Evolutionary conservation across 2,329 filamentous ascomycete species (phyloP).

Genomic region (Diplodia intermedia): DNA sequence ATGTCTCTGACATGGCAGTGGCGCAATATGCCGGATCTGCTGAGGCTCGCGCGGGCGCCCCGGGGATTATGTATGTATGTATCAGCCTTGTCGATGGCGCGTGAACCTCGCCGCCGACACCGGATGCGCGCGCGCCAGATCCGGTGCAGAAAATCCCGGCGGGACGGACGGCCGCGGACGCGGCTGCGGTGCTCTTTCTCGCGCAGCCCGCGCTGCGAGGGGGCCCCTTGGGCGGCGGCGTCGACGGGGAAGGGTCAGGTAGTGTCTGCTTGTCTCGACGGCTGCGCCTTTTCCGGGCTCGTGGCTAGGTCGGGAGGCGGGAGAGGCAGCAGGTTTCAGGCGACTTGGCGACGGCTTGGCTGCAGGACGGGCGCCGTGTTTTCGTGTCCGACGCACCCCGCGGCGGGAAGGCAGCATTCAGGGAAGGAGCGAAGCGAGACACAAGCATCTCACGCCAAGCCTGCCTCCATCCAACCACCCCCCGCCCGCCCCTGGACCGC

Average conservation of each 20-base stretch:
- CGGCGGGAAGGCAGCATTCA: neutral
- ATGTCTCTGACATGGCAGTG: neutral
- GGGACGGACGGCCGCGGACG: neutral
- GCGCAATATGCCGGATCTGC: neutral
- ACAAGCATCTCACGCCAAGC: constrained; percentile 24
- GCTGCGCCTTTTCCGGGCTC: neutral
- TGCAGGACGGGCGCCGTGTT: neutral
- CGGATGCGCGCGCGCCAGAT: neutral
- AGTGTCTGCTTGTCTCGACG: neutral
- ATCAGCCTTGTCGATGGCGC: constrained; percentile 1
- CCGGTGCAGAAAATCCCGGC: constrained; percentile 11
- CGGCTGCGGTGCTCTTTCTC: neutral
- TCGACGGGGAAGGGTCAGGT: neutral
- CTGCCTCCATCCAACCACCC: neutral
- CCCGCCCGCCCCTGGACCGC: neutral
- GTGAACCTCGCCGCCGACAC: neutral
- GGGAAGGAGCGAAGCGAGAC: constrained; percentile 3
- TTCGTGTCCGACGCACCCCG: no score
- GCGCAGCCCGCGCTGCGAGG: no score
- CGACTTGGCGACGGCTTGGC: constrained; percentile 18
- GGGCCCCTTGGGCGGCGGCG: no score
- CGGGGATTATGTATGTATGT: neutral
- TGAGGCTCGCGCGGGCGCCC: neutral
- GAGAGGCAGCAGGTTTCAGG: constrained; percentile 19
- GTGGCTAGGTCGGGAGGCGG: neutral